Evolutionary conservation across 177 flowering plant genomes (phyloP), one percentile per base, ranked within the genome.

Genomic region (Vitis hybrid): DNA sequence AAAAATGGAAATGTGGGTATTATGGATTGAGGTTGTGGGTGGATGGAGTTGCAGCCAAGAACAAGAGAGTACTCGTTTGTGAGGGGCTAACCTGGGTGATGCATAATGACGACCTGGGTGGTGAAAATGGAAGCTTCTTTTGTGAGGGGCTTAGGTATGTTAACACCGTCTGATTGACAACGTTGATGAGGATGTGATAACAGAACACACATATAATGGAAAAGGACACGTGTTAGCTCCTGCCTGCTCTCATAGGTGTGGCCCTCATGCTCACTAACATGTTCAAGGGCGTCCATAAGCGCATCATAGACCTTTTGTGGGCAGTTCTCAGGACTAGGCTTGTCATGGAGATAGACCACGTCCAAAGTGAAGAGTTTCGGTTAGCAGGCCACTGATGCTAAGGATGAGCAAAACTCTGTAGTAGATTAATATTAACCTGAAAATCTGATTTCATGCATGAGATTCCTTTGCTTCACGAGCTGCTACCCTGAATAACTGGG

Each of bases 101-200:
- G 51, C 11, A 50, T 50, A 2, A 50, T 50, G 51, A 50, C 23
- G 23, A 21, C 23, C 23, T 21, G 23, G 23, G 23, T 21, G 23
- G 1, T 21, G 23, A 21, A 21, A 21, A 21, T 21, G 85, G 74
- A 9, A 85, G 60, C 81, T 89, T 93, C 83, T 87, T 96, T 4
- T 21, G 78, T 52, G 60, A 93, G 89, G 34, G 93, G 75, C 85
- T 86, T 93, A 64, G 98, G 99, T 48, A 93, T 72, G 77, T 87
- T 94, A 52, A 91, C 48, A 26, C 84, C 83, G 62, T 93, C 99
- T 81, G 91, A 97, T 8, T 74, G 49, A 72, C 89, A 86, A 2
- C 98, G 91, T 66, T 96, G 98, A 66, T 93, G 98, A 39, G 99
- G 97, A 75, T 93, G 97, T n/a, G 91, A 77, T 34, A 96, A 70